Percentiles rank a stretch among this genome's conserved stretches.
These are phyloP conservation scores for Zostera marina DNA, from an alignment of 116 monocot species.

Conservation along the genomic window DNA sequence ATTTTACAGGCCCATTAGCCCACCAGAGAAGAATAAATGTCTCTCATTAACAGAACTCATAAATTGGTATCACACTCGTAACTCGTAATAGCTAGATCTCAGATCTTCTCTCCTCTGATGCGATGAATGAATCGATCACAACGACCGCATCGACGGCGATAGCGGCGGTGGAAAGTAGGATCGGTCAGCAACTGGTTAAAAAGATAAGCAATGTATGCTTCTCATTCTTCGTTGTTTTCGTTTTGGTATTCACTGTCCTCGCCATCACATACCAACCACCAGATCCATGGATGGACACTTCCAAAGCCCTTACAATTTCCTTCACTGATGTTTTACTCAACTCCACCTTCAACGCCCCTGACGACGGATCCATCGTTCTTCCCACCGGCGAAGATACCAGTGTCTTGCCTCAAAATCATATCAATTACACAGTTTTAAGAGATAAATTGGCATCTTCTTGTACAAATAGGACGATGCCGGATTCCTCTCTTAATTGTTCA, in stretches of 20 bases:
- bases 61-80: no score
- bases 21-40: no score
- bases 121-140: slow-evolving; percentile 3
- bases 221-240: slow-evolving; percentile 56
- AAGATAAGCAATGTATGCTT: slow-evolving; percentile 51
- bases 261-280: slow-evolving; percentile 79
- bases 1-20: no score
- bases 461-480: background rate
- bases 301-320: slow-evolving; percentile 16
- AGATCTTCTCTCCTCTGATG: background rate
- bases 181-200: slow-evolving; percentile 41
- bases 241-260: slow-evolving; percentile 64
- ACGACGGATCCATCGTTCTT: slow-evolving; percentile 12
- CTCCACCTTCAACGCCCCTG: slow-evolving; percentile 12
- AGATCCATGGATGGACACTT: slow-evolving; percentile 61
- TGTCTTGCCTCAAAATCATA: slow-evolving; percentile 3
- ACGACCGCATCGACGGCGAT: background rate
- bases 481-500: slow-evolving; percentile 37
- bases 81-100: background rate
- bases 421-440: background rate
- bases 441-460: background rate
- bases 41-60: no score
- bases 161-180: slow-evolving; percentile 9
- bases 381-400: slow-evolving; percentile 19
- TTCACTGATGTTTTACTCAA: slow-evolving; percentile 16